These are phyloP conservation scores for Nemania sp. DNA, from an alignment of 2,329 filamentous ascomycete species.

Conservation along the genomic window DNA sequence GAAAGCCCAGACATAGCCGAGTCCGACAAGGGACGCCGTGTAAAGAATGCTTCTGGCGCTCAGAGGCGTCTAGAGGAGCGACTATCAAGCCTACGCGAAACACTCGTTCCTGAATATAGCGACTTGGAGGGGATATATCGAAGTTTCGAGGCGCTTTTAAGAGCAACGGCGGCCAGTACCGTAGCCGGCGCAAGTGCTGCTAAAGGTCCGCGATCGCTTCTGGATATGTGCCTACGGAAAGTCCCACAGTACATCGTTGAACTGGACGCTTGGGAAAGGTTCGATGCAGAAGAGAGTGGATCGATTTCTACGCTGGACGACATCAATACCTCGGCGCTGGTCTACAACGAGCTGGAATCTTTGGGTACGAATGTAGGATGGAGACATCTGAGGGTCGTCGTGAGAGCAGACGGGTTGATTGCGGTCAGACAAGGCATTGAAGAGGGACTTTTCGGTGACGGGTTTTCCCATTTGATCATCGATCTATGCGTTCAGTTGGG, in stretches of 20 bases:
- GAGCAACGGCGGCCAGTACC: conserved; percentile 40
- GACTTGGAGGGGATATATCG: conserved; percentile 52
- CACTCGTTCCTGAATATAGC: conserved; percentile 36
- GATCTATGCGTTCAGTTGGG: conserved; percentile 45
- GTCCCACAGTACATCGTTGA: conserved; percentile 52
- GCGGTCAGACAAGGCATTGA: conserved; percentile 47
- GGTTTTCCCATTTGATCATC: conserved; percentile 47
- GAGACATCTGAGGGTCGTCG: conserved; percentile 49
- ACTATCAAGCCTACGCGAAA: conserved; percentile 41
- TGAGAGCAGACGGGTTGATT: conserved; percentile 51
- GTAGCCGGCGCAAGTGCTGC: conserved; percentile 10
- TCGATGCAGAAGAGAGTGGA: conserved; percentile 44
- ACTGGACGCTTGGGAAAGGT: conserved; percentile 48
- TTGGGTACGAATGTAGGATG: conserved; percentile 49
- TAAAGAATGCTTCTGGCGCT: conserved; percentile 13
- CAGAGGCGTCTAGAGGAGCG: conserved; percentile 40
- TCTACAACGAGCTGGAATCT: conserved; percentile 54
- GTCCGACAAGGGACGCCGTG: conserved; percentile 13
- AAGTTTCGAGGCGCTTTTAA: conserved; percentile 49
- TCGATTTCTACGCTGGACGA: conserved; percentile 41
- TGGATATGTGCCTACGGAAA: conserved; percentile 53
- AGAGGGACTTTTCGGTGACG: conserved; percentile 47
- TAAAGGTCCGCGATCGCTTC: conserved; percentile 46
- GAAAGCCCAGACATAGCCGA: not conserved
- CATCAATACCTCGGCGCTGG: conserved; percentile 46